A percentile compares a stretch with the other conserved stretches of the same genome.
Evolutionary conservation across 2,329 filamentous ascomycete genomes (phyloP).

Genomic region (Apiospora pterosperma): DNA sequence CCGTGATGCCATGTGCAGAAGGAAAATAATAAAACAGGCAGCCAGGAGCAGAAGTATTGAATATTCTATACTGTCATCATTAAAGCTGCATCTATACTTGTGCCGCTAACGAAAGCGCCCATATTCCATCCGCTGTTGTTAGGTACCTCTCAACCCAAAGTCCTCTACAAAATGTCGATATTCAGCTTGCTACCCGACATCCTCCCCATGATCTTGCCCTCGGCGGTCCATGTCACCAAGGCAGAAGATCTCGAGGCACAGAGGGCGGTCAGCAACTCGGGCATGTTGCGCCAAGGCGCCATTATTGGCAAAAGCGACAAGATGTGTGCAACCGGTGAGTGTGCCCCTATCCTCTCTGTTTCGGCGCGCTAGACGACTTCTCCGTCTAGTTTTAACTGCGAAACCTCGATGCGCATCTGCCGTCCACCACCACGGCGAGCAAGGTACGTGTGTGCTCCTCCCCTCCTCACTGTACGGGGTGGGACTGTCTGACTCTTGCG

Average conservation of each 20-base stretch:
- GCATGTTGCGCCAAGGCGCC: conserved; percentile 45
- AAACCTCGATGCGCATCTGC: conserved; percentile 59
- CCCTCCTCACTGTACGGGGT: conserved; percentile 6
- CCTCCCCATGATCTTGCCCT: conserved; percentile 56
- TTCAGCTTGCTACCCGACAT: conserved; percentile 55
- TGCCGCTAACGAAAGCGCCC: background rate
- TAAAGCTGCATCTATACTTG: background rate
- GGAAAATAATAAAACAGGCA: background rate
- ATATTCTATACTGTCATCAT: background rate
- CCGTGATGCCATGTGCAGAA: background rate
- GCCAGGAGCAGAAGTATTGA: background rate
- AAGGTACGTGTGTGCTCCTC: conserved; percentile 43
- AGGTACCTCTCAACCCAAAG: background rate
- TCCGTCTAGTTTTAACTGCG: conserved; percentile 53
- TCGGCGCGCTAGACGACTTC: background rate
- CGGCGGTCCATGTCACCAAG: conserved; percentile 54
- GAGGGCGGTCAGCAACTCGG: conserved; percentile 20
- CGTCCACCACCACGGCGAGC: conserved; percentile 67
- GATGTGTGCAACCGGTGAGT: conserved; percentile 63
- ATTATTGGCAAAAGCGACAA: conserved; percentile 61
- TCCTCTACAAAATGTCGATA: conserved; percentile 38
- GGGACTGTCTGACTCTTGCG: conserved; percentile 6
- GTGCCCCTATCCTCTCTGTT: background rate
- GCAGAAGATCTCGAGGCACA: conserved; percentile 40
- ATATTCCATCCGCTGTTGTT: background rate